Percentiles rank a stretch among this genome's conserved stretches.
phyloP scores from a whole-genome alignment of 2,329 filamentous ascomycete genomes.

The Pseudocercospora eumusae region DNA sequence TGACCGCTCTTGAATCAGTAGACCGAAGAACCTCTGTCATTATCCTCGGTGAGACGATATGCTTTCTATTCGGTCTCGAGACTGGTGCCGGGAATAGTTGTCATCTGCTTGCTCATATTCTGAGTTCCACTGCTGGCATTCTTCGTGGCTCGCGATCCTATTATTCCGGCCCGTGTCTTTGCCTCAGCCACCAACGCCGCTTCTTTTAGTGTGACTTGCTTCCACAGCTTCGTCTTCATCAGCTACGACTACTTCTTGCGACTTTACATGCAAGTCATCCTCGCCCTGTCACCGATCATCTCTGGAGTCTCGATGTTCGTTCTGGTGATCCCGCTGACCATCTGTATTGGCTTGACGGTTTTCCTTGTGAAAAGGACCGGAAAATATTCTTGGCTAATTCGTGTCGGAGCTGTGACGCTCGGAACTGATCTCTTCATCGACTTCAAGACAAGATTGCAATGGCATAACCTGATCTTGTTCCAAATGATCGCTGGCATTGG shows the following conservation, averaged over 20 bases:
- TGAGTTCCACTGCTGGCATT: constrained; percentile 51
- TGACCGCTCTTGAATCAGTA: constrained; percentile 62
- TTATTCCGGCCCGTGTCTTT: constrained; percentile 69
- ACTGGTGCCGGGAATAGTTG: constrained; percentile 54
- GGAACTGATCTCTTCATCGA: constrained; percentile 53
- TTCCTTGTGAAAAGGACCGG: constrained; percentile 53
- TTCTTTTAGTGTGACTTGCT: constrained; percentile 52
- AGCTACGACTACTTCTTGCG: constrained; percentile 70
- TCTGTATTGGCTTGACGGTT: constrained; percentile 50
- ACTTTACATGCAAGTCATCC: constrained; percentile 70
- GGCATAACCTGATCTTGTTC: constrained; percentile 50
- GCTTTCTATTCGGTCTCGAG: constrained; percentile 56
- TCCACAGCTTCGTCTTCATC: constrained; percentile 60
- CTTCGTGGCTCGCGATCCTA: constrained; percentile 65
- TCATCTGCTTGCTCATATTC: constrained; percentile 58
- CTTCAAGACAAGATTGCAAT: constrained; percentile 42
- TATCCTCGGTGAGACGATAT: constrained; percentile 53
- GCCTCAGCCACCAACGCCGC: constrained; percentile 59
- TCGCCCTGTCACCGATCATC: constrained; percentile 59
- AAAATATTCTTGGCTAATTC: constrained; percentile 51
- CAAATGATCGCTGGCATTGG: constrained; percentile 56
- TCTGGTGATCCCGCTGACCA: constrained; percentile 51
- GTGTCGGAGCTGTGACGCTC: constrained; percentile 47
- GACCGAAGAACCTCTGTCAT: constrained; percentile 59
- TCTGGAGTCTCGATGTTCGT: constrained; percentile 65